Evolutionary conservation across 345 rosid species (phyloP), one percentile per base, ranked within the genome.

Genomic region (Lepidium aucheri): DNA sequence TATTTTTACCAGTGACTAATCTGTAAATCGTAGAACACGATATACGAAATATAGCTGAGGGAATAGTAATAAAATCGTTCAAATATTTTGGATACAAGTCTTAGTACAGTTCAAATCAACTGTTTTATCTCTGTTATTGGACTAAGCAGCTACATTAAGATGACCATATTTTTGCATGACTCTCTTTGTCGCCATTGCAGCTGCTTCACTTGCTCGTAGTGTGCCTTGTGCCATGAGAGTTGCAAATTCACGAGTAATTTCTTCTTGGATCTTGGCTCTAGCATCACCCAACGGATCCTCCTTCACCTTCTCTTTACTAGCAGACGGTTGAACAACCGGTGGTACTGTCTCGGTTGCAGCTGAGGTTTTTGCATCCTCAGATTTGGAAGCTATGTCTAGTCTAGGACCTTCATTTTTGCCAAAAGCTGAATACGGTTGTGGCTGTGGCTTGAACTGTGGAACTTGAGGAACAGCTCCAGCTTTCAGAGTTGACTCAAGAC

Each of bases 111-210:
- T 28, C 14, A 53, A 43, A 24, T 10, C 9, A 33, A 60, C 0
- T 0, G 56, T 53, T 59, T 36, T 8, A 28, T 54, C 53, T 35
- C 33, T 13, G 46, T 28, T 44, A 47, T 38, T 10, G 18, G 36
- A 1, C 68, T 82, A 35, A 72, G 78, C 38, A 1, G 85, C 70
- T 42, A 77, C 78, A 63, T 83, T 82, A 57, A 72, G 20, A 53
- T 80, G 78, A 1, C 95, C 92, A 10, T 90, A 85, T 74, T 87
- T 94, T 63, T 90, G 87, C 99, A 88, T 90, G 22, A 94, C 97
- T 80, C 73, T 85, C 75, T 78, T 85, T 0, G 97, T 81, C 1
- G 96, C 99, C 40, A 88, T 74, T 5, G 99, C 84, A 0, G 99
- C 99, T 14, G 97, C 99, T 73, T 94, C 97, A 51, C 96, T 84